Base-by-base conservation (phyloP, 140 eudicot species). In the Artemisia princeps region DNA sequence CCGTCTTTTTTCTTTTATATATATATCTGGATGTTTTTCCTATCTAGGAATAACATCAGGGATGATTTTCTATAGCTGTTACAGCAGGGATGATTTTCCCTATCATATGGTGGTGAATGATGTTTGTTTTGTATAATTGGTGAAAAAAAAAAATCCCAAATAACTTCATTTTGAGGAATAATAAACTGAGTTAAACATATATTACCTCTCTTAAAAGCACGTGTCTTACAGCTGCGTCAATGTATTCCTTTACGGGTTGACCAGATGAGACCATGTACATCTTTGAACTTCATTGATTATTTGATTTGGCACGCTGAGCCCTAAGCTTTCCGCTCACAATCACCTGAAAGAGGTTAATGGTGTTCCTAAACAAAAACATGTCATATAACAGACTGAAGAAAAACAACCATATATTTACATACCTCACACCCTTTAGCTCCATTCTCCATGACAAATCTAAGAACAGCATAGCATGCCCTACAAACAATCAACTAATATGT, bases 401-500 rank as follows among this genome's bases (percentile, higher is more conserved):
- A 1, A 68, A 22, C 2, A 12, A 60, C 9, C 10, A 20, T 14
- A 4, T 11, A 16, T 30, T 9, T 9, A 69, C 78, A 68, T 22
- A 83, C 95, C 95, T 87, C 88, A 70, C 95, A 87, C 10, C 95
- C 90, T 77, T 87, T 87, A 1, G 90, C 95, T 4, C 95, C 90
- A 67, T 78, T 81, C 72, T 87, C 90, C 87, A 87, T 87, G 7
- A 84, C 79, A 57, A 87, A 87, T 62, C 95, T 74, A 73, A 87
- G 46, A 17, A 87, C 95, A 77, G 91, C 95, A 77, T 87, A 87
- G 72, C 95, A 84, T 4, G 95, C 95, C 86, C 95, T 87, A 64
- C 14, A 72, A 65, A 57, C 65, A 56, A 51, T 55, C 30, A 3
- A 44, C 26, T 33, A 53, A 28, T 0, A 2, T 51, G 2, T 30